Evolutionary conservation across 2,329 filamentous ascomycete genomes (phyloP), one percentile per base, ranked within the genome.

Genomic region (Trichoderma atroviride): DNA sequence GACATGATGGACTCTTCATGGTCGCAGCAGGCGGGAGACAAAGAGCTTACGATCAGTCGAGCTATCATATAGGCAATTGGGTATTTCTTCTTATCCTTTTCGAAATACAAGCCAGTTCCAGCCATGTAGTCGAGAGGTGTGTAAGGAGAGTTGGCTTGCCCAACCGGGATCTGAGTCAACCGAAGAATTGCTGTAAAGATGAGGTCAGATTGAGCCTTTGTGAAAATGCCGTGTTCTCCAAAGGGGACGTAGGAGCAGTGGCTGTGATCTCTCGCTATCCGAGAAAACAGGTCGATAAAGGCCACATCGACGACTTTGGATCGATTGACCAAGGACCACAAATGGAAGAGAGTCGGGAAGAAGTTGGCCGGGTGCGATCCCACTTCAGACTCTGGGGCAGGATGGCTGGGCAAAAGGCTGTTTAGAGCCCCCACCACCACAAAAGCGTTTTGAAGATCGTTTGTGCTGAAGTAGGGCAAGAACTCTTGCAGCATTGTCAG

Each of bases 91-190:
- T 91, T 91, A 77, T 99, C 96, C 77, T 96, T 91, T 76, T 98
- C 95, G 40, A 99, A 85, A 79, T 96, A 93, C 31, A 95, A 84
- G 14, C 92, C 96, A 68, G 96, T 83, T 0, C 96, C 96, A 7
- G 93, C 89, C 13, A 91, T 89, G 50, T 94, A 88, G 79, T 99
- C 96, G 5, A 98, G 88, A 5, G 90, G 85, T 0, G 92, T 92
- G 77, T 99, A 99, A 0, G 96, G 93, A 1, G 95, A 97, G 57
- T 92, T 96, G 3, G 96, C 92, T 81, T 99, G 96, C 3, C 96
- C 95, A 14, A 99, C 96, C 2, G 96, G 96, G 67, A 99, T 99
- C 78, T 98, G 95, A 16, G 97, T 90, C 67, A 99, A 80, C 60
- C 96, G 88, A 69, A 99, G 82, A 69, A 97, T 89, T 11, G 96